Evolutionary conservation across 305 asterid species (phyloP), one percentile per base, ranked within the genome.

Genomic region (Striga hermonthica): DNA sequence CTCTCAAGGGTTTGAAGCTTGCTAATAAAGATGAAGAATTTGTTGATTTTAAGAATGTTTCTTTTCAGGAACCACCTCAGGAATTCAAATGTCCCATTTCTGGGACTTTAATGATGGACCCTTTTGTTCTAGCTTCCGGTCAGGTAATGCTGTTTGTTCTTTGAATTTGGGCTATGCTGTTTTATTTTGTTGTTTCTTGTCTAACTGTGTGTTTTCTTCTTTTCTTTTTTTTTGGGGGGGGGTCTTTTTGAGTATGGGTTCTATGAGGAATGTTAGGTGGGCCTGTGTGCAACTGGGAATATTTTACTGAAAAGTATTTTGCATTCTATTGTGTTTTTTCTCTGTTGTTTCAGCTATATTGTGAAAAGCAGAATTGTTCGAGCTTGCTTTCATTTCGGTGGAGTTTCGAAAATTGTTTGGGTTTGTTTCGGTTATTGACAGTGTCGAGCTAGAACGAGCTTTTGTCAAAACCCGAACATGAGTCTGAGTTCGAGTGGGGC

Each of bases 81-180:
- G 85, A 79, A 72, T 80, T 82, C 52, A 50, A 15, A 53, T 86
- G 90, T 56, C 83, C 94, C 4, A 61, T 84, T 59, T 82, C 88
- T 44, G 79, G 67, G 47, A 28, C 60, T 49, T 52, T 86, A 53
- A 86, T 86, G 90, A 68, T 54, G 5, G 78, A 83, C 35, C 90
- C 94, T 66, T 90, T 86, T 62, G 75, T 80, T 10, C 44, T 80
- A 10, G 80, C 83, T 15, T 73, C 94, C 65, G 90, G 88, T 44
- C 83, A 66, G 90, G 94, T 86, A 22, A 22, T 64, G 12, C 31
- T 22, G 80, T 11, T 57, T 66, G 0, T 40, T 0, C 0, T 39
- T 16, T 56, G 37, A 22, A 28, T 4, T 69, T 10, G 12, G n/a
- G n/a, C n/a, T n/a, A n/a, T 7, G 6, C 9, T 4, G 39, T 41